These are phyloP conservation scores for Aspergillus pseudonomiae DNA, from an alignment of 2,329 filamentous ascomycete genomes.

Conservation along the genomic window DNA sequence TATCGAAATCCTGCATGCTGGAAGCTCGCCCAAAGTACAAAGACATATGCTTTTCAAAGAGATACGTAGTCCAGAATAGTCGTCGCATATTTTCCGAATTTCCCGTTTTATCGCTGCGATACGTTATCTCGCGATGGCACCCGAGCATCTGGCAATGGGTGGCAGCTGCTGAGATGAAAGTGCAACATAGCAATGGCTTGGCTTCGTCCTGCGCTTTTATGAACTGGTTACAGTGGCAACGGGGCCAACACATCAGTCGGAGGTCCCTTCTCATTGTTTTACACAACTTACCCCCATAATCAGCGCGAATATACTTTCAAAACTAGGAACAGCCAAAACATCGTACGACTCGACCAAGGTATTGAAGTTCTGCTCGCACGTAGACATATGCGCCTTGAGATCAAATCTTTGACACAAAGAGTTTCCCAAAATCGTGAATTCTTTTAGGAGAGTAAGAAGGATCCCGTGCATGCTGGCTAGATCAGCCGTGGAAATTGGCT, in stretches of 20 bases:
- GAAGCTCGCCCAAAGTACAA: slow-evolving; percentile 24
- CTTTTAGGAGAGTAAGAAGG: slow-evolving; percentile 23
- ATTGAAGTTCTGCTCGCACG: slow-evolving; percentile 21
- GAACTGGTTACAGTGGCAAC: not conserved
- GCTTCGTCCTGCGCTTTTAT: slow-evolving; percentile 25
- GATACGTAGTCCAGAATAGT: slow-evolving; percentile 27
- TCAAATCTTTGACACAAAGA: slow-evolving; percentile 18
- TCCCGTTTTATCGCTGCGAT: slow-evolving; percentile 9
- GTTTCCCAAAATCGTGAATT: slow-evolving; percentile 19
- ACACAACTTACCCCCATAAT: slow-evolving; percentile 25
- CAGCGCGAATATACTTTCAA: slow-evolving; percentile 28
- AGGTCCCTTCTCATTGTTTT: too few species aligned
- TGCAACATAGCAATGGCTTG: slow-evolving; percentile 20
- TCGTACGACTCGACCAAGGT: slow-evolving; percentile 27
- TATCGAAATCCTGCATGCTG: slow-evolving; percentile 24
- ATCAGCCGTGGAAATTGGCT: slow-evolving; percentile 15
- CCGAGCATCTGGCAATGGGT: slow-evolving; percentile 27
- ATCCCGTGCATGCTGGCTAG: slow-evolving; percentile 23
- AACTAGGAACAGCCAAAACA: slow-evolving; percentile 26
- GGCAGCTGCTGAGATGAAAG: slow-evolving; percentile 21
- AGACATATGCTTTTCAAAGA: slow-evolving; percentile 22
- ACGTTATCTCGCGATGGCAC: slow-evolving; percentile 22
- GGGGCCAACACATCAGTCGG: not conserved
- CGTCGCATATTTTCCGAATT: slow-evolving; percentile 21
- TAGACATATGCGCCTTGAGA: slow-evolving; percentile 10